A percentile compares a stretch with the other conserved stretches of the same genome.
phyloP scores from a whole-genome alignment of 2,329 filamentous ascomycete genomes.

The Paracorniculantispora psalliotae region DNA sequence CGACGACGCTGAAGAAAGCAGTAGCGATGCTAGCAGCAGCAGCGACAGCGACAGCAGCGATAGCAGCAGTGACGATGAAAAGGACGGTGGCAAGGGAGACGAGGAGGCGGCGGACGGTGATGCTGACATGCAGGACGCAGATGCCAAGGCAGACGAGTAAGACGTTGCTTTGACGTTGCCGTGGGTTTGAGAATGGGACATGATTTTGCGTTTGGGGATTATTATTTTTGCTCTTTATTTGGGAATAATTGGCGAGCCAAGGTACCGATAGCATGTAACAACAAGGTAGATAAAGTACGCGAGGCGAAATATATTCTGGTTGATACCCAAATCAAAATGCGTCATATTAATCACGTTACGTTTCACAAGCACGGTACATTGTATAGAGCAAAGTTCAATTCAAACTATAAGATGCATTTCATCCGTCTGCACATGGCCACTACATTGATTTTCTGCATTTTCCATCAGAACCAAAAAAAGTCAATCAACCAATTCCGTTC shows the following conservation, averaged over 20 bases:
- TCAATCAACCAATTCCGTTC: neutral
- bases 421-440: neutral
- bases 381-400: neutral
- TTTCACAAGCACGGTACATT: neutral
- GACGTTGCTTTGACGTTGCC: neutral
- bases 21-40: neutral
- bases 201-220: neutral
- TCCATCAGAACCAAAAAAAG: conserved; percentile 2
- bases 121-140: conserved; percentile 17
- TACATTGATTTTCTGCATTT: conserved; percentile 9
- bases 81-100: neutral
- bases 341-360: neutral
- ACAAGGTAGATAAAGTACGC: neutral
- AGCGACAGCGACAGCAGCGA: neutral
- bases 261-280: neutral
- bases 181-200: neutral
- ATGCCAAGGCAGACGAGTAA: conserved; percentile 3
- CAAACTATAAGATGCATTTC: neutral
- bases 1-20: neutral
- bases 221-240: neutral
- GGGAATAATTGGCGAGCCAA: neutral
- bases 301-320: neutral
- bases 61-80: conserved; percentile 21
- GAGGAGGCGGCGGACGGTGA: neutral
- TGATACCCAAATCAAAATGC: neutral